A percentile compares a stretch with the other conserved stretches of the same genome.
Conservation (phyloP, 2,329 filamentous ascomycete genomes). For the Ascosphaera pollenicola region DNA sequence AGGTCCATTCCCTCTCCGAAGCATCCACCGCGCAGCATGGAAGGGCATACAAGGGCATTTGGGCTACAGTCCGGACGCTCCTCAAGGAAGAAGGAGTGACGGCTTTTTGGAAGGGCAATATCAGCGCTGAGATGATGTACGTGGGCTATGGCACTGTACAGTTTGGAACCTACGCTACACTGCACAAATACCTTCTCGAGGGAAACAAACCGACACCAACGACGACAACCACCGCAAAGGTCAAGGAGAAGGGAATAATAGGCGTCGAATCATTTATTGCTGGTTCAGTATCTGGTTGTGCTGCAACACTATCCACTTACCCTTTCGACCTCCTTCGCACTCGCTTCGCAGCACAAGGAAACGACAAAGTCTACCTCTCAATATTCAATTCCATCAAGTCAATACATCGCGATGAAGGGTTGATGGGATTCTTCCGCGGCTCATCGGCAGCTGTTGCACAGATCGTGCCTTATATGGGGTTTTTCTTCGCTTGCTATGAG, state of each 20-base stretch:
- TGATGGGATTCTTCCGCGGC: slow-evolving; percentile 68
- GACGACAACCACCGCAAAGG: not conserved
- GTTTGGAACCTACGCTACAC: slow-evolving; percentile 68
- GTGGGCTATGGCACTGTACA: slow-evolving; percentile 74
- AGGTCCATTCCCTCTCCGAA: slow-evolving; percentile 64
- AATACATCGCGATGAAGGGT: slow-evolving; percentile 56
- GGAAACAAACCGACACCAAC: not conserved
- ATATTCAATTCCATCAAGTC: slow-evolving; percentile 45
- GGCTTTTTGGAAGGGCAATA: slow-evolving; percentile 91
- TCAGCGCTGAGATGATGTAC: slow-evolving; percentile 88
- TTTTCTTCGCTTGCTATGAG: slow-evolving; percentile 88
- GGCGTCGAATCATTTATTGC: slow-evolving; percentile 50
- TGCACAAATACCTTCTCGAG: slow-evolving; percentile 42
- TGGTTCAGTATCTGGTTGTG: slow-evolving; percentile 61
- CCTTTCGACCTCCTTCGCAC: slow-evolving; percentile 84
- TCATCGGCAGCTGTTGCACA: slow-evolving; percentile 61
- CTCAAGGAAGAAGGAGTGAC: slow-evolving; percentile 60
- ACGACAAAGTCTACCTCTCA: slow-evolving; percentile 52
- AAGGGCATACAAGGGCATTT: slow-evolving; percentile 41
- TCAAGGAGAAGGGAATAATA: not conserved
- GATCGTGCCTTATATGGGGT: slow-evolving; percentile 89
- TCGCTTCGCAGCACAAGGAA: slow-evolving; percentile 88
- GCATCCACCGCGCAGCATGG: slow-evolving; percentile 29
- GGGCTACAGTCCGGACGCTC: slow-evolving; percentile 57
- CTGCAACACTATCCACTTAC: slow-evolving; percentile 68